These are phyloP conservation scores for Cudoniella acicularis DNA, from an alignment of 495 filamentous ascomycete species.

Conservation along the genomic window DNA sequence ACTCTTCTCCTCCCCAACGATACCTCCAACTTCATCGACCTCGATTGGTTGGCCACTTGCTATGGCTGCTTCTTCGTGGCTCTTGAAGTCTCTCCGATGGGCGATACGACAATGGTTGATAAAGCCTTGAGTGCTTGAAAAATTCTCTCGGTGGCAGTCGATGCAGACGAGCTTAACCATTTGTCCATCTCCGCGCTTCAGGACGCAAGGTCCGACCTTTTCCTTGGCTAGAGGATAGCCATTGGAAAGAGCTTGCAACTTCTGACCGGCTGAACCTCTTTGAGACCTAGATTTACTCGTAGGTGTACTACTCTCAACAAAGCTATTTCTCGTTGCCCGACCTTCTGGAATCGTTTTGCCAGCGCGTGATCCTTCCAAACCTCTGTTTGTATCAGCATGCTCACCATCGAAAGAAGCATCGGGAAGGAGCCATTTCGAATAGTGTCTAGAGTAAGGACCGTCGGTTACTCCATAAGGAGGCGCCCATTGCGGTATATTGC, in stretches of 20 bases:
- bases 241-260: constrained; percentile 68
- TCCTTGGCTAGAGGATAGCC: constrained; percentile 69
- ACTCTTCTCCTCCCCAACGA: constrained; percentile 47
- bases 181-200: constrained; percentile 51
- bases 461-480: constrained; percentile 85
- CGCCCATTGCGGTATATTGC: constrained; percentile 54
- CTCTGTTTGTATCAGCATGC: constrained; percentile 34
- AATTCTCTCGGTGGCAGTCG: constrained; percentile 83
- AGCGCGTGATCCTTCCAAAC: constrained; percentile 32
- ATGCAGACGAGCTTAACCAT: constrained; percentile 79
- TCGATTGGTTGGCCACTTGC: constrained; percentile 82
- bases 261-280: constrained; percentile 54
- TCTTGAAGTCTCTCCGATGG: constrained; percentile 84
- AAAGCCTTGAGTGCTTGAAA: constrained; percentile 93
- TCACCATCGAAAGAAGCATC: constrained; percentile 82
- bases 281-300: constrained; percentile 60
- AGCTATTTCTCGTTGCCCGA: constrained; percentile 71
- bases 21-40: constrained; percentile 53
- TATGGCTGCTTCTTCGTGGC: constrained; percentile 90
- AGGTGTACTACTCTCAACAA: constrained; percentile 50
- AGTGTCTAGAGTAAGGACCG: constrained; percentile 90
- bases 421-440: constrained; percentile 87
- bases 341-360: constrained; percentile 51
- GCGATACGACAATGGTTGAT: constrained; percentile 98
- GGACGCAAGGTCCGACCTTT: constrained; percentile 47